These are phyloP conservation scores for Carex pumila DNA, from an alignment of 176 grass and related monocot genomes.

Conservation along the genomic window DNA sequence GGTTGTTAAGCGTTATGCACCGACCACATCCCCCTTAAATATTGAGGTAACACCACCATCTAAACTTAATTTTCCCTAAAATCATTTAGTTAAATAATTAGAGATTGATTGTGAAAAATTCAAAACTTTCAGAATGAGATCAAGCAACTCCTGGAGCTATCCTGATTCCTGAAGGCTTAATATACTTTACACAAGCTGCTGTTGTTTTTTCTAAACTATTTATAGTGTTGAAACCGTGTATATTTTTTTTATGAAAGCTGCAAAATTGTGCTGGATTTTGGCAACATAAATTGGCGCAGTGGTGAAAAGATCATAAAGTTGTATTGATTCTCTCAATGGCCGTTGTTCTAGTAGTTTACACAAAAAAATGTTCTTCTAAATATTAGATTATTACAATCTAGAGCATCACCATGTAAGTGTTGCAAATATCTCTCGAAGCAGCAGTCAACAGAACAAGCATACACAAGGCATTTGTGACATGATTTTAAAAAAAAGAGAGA, in stretches of 20 bases:
- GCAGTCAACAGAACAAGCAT: neutral
- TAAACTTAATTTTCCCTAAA: neutral
- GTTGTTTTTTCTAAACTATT: neutral
- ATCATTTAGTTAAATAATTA: neutral
- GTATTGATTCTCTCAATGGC: neutral
- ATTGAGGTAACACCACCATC: slow-evolving; percentile 34
- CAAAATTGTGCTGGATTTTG: neutral
- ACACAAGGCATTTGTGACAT: neutral
- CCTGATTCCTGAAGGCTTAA: slow-evolving; percentile 4
- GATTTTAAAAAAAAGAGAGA: neutral
- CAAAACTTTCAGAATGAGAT: slow-evolving; percentile 44
- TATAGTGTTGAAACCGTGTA: neutral
- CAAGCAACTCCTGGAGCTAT: slow-evolving; percentile 33
- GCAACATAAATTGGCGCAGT: neutral
- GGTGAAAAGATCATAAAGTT: neutral
- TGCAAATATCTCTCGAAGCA: neutral
- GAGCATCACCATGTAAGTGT: neutral
- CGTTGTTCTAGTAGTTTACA: neutral
- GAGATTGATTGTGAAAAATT: slow-evolving; percentile 3
- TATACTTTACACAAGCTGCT: neutral
- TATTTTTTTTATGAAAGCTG: neutral
- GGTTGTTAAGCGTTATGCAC: slow-evolving; percentile 37
- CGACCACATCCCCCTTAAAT: slow-evolving; percentile 35
- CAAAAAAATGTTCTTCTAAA: neutral
- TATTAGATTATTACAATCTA: neutral